Evolutionary conservation across 495 filamentous ascomycete genomes (phyloP), one percentile per base, ranked within the genome.

Genomic region (Jackrogersella minutella): DNA sequence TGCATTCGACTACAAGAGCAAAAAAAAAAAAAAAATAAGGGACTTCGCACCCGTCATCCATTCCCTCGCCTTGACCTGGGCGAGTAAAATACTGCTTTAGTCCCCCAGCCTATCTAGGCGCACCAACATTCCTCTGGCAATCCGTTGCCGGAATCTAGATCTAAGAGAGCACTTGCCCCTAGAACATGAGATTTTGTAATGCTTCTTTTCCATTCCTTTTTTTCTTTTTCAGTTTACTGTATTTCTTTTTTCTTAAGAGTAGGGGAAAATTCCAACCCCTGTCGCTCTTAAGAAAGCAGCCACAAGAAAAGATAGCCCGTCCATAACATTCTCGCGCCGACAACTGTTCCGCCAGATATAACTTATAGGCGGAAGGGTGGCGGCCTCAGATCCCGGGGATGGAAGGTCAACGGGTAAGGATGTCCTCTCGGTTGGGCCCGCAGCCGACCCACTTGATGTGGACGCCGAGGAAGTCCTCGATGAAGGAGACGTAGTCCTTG

Each of bases 381-480:
- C 14, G 22, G 5, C 13, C n/a, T 16, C 28, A 11, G 19, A 16
- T 40, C 30, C 28, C 34, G 16, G 9, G 34, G 21, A 28, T 13
- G 31, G 16, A 16, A 3, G 44, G 16, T 56, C 37, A 67, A 2
- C 64, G 64, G 46, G 36, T 34, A 16, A 62, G 10, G 58, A 81
- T 77, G 52, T 74, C 73, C 30, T 93, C 89, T 37, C 91, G 78
- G 26, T 81, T 84, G 37, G 89, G 92, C 7, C 92, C 93, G 14
- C 90, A 91, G 10, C 92, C 92, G 71, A 96, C 89, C 80, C 85
- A 93, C 74, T 87, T 87, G 46, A 95, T 79, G 58, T 78, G 83
- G 14, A 93, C 87, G 28, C 87, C 91, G 14, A 91, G 78, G 68
- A 87, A 88, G 68, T 86, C 77, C 80, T 96, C 93, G 44, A 72